Evolutionary conservation across 2,329 filamentous ascomycete genomes (phyloP), one percentile per base, ranked within the genome.

Genomic region (Laburnicola sp.): DNA sequence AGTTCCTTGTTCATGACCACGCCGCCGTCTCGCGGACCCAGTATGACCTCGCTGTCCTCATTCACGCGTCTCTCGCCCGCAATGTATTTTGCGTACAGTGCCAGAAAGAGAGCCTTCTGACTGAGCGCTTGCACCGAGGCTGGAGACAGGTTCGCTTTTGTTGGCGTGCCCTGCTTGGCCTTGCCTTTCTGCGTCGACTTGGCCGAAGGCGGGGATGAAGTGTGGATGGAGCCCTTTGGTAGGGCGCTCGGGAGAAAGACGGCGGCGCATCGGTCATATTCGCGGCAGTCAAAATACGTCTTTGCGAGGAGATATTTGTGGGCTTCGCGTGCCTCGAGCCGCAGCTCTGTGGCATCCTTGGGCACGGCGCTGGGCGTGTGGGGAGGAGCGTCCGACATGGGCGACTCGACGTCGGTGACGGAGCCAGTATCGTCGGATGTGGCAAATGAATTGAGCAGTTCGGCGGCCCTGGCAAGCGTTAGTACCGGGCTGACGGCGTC

Each of bases 21-120:
- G 1, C 92, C 91, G 10, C 91, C 86, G 73, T 99, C 94, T 51
- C 92, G 86, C 1, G 94, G 93, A 0, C 94, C 94, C 74, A 97
- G 85, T 45, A 99, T 89, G 88, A 97, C 97, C 75, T 99, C 94
- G 22, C 89, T 91, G 51, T 97, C 93, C 73, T 99, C 94, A 64
- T 96, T 90, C 73, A 93, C 96, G 58, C 90, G 86, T 78, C 97
- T 97, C 78, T 99, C 94, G 1, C 94, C 94, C 0, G 92, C 88
- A 57, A 97, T 83, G 68, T 92, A 91, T 68, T 93, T 95, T 38
- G 94, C 90, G 66, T 99, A 99, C 3, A 97, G 78, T 0, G 91
- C 88, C 8, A 99, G 80, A 67, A 99, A 99, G 21, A 97, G 75
- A 45, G 93, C 91, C 74, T 93, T 95, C 71, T 97, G 91, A 69